Base-by-base conservation (phyloP, 108 stramenopile genomes). In the Heterococcus sp. region DNA sequence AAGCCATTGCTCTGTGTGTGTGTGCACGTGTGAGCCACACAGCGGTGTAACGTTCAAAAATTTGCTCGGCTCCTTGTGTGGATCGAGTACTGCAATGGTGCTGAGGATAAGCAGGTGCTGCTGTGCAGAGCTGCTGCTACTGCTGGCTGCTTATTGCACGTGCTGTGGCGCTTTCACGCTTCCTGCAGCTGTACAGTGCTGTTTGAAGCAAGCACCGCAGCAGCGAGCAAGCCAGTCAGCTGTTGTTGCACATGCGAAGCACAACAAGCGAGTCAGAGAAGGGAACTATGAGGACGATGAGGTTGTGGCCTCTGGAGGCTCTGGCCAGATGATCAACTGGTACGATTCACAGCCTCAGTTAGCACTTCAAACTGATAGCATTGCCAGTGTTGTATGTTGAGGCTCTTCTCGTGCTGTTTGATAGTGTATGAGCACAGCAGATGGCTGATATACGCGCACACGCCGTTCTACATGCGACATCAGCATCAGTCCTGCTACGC, bases 1-100 rank as follows among this genome's bases (percentile, higher is more conserved):
- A 76, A 38, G 33, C 35, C 14, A 66, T 67, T n/a, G 37, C 35
- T 76, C 63, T 68, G 66, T 67, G 66, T 40, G 28, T 71, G 8
- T 38, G 31, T 1, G 5, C 8, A 32, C 2, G 35, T 0, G 38
- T 3, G 29, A 28, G 0, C 4, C 0, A 8, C 26, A 8, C 0
- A 32, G 4, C 3, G 34, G 8, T 28, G 31, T 11, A 2, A 29
- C 11, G 2, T 21, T 0, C 37, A 0, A 40, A 1, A 35, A 11
- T 38, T 38, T 3, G 26, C 72, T 3, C 37, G 0, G 0, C 0
- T 40, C 14, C 65, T 68, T 32, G 8, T 3, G 29, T 32, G 29
- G 30, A 3, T 14, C 4, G 5, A 28, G 29, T 32, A 3, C 3
- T 68, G 30, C 14, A 14, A 4, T 8, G 8, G 29, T 68, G 30